These are phyloP conservation scores for Trichoderma virens DNA, from an alignment of 495 filamentous ascomycete genomes.

Conservation along the genomic window DNA sequence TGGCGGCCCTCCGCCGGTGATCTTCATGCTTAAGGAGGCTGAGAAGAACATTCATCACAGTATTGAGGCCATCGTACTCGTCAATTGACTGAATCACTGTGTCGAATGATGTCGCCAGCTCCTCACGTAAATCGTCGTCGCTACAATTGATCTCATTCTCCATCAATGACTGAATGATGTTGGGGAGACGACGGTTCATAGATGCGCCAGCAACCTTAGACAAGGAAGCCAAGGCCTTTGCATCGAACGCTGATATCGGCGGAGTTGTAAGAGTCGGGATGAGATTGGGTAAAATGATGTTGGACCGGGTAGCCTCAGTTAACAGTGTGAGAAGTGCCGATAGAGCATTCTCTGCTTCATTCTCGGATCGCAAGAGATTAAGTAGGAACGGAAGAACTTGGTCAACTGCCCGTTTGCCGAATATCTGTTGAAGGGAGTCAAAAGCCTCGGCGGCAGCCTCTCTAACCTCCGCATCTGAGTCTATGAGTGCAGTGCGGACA, in stretches of 20 bases:
- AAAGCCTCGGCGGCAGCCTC: slow-evolving; percentile 97
- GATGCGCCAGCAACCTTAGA: slow-evolving; percentile 81
- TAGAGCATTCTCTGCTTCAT: slow-evolving; percentile 84
- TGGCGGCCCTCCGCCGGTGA: slow-evolving; percentile 68
- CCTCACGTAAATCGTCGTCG: slow-evolving; percentile 64
- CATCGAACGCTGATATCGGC: slow-evolving; percentile 93
- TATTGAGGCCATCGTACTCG: slow-evolving; percentile 91
- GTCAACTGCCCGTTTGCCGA: slow-evolving; percentile 89
- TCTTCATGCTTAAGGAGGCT: slow-evolving; percentile 86
- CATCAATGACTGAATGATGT: slow-evolving; percentile 86
- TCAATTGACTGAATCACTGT: slow-evolving; percentile 86
- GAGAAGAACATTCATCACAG: slow-evolving; percentile 86
- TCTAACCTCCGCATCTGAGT: slow-evolving; percentile 79
- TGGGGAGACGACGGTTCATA: slow-evolving; percentile 82
- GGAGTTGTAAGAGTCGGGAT: slow-evolving; percentile 83
- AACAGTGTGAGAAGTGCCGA: slow-evolving; percentile 87
- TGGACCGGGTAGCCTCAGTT: slow-evolving; percentile 86
- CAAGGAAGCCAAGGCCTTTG: slow-evolving; percentile 82
- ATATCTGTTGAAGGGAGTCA: slow-evolving; percentile 82
- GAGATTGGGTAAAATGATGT: slow-evolving; percentile 92
- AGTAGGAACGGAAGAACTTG: slow-evolving; percentile 91
- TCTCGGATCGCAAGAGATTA: slow-evolving; percentile 73
- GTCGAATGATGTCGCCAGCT: slow-evolving; percentile 75
- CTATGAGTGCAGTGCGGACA: slow-evolving; percentile 86
- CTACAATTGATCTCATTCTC: slow-evolving; percentile 75